Conservation (phyloP, 2,329 filamentous ascomycete genomes). For the Harringtonia aguacate region DNA sequence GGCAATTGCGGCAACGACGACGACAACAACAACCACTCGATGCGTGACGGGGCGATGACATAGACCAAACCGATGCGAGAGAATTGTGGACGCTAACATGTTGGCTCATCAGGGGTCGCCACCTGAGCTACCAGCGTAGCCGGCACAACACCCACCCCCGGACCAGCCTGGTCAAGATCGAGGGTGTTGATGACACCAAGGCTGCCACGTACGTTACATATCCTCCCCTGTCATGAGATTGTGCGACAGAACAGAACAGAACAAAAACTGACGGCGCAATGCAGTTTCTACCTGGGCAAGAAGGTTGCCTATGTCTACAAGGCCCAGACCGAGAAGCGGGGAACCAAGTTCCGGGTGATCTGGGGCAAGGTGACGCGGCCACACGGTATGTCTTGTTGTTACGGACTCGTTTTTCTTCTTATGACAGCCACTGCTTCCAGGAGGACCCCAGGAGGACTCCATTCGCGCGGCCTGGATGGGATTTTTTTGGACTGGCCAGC, state of each 20-base stretch:
- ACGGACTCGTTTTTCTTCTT: not conserved
- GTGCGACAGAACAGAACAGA: too few species aligned
- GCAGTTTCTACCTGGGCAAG: constrained; percentile 94
- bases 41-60: not conserved
- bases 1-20: not conserved
- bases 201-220: constrained; percentile 63
- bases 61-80: constrained; percentile 3
- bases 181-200: constrained; percentile 86
- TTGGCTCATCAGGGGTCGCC: constrained; percentile 64
- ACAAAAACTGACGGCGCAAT: not conserved
- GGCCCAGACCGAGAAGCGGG: constrained; percentile 85
- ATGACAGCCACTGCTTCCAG: not conserved
- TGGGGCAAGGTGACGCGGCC: constrained; percentile 18
- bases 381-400: constrained; percentile 9
- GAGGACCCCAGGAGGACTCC: too few species aligned
- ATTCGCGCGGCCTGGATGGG: too few species aligned
- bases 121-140: constrained; percentile 95
- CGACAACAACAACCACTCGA: constrained; percentile 4
- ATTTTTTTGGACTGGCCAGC: too few species aligned
- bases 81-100: constrained; percentile 12
- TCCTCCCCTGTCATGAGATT: too few species aligned
- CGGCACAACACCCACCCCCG: constrained; percentile 85
- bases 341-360: constrained; percentile 87
- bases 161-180: constrained; percentile 95
- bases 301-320: constrained; percentile 98